Base-by-base conservation (phyloP, 495 filamentous ascomycete species). In the Lasiosphaeria miniovina region DNA sequence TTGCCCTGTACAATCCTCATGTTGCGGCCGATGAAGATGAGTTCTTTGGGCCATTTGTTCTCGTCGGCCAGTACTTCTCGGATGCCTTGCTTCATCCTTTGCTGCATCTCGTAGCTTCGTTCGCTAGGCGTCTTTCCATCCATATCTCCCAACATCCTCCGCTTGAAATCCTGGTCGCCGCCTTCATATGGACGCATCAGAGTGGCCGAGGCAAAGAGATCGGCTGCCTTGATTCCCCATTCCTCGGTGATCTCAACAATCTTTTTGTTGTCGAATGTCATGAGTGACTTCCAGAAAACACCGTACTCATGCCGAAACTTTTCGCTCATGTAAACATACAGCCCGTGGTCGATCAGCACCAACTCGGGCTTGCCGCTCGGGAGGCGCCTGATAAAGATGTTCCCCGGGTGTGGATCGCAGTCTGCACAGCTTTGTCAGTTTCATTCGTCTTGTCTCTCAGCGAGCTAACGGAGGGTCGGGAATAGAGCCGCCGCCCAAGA, bases 351-450 rank as follows among this genome's bases (percentile, higher is more conserved):
- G 65, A 98, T 96, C 9, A 98, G 86, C 2, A 97, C 92, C 15
- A 98, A 80, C 71, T 98, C 91, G 1, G 94, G 81, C 43, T 88
- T 82, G 36, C 93, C 93, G 36, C 78, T 85, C 3, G 92, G 90
- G 17, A 90, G 77, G 1, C 94, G 89, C 1, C 93, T 85, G 67
- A 97, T 88, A 75, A 98, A 95, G 67, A 98, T 95, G 72, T 98
- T 98, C 0, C 93, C 93, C 0, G 94, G 94, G 66, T 98, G 93
- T 3, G 93, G 93, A 70, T 98, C 93, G 72, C 92, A 96, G 75
- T 98, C 24, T 24, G 24, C 24, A 24, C 24, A 24, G 24, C 24
- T 24, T 24, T 24, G 24, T 24, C 24, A 24, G 24, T 24, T 24
- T 24, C 24, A 2, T 24, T 24, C 24, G 24, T 24, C 24, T 24